Evolutionary conservation across 805 yeast species (phyloP).

Genomic region (Brettanomyces bruxellensis): DNA sequence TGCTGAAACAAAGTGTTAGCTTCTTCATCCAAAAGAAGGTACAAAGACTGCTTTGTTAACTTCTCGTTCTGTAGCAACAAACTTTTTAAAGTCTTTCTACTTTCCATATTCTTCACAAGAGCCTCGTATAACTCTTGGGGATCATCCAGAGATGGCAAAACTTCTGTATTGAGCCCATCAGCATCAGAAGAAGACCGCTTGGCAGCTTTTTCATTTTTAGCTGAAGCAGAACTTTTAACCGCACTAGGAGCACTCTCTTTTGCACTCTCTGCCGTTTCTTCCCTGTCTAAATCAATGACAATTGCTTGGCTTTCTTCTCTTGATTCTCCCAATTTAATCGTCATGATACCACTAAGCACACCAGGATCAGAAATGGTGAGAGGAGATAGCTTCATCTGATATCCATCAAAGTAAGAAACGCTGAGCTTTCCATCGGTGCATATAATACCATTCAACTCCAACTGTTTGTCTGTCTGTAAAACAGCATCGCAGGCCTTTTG

Average conservation of each 20-base stretch:
- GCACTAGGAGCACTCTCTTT: constrained; percentile 5
- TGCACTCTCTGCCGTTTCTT: constrained; percentile 5
- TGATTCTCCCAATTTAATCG: constrained; percentile 7
- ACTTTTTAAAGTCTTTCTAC: constrained; percentile 19
- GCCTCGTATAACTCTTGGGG: constrained; percentile 8
- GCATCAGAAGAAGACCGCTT: constrained; percentile 11
- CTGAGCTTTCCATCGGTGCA: constrained; percentile 5
- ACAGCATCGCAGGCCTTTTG: constrained; percentile 9
- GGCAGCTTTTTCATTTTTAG: constrained; percentile 9
- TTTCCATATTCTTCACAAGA: not conserved
- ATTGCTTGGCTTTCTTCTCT: constrained; percentile 1
- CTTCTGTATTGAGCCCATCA: constrained; percentile 19
- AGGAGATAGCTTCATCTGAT: constrained; percentile 15
- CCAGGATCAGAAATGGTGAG: constrained; percentile 26
- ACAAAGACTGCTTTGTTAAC: constrained; percentile 47
- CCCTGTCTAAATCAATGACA: constrained; percentile 15
- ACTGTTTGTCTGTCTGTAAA: constrained; percentile 8
- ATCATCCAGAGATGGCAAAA: constrained; percentile 17
- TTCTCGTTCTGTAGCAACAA: constrained; percentile 22
- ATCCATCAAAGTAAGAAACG: constrained; percentile 22
- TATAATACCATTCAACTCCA: constrained; percentile 2
- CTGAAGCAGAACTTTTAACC: constrained; percentile 3
- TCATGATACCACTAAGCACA: constrained; percentile 14
- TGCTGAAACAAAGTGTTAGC: constrained; percentile 36
- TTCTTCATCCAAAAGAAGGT: constrained; percentile 38